Percentiles rank a stretch among this genome's conserved stretches.
These are phyloP conservation scores for Mucuna pruriens DNA, from an alignment of 306 rosid genomes.

Conservation along the genomic window DNA sequence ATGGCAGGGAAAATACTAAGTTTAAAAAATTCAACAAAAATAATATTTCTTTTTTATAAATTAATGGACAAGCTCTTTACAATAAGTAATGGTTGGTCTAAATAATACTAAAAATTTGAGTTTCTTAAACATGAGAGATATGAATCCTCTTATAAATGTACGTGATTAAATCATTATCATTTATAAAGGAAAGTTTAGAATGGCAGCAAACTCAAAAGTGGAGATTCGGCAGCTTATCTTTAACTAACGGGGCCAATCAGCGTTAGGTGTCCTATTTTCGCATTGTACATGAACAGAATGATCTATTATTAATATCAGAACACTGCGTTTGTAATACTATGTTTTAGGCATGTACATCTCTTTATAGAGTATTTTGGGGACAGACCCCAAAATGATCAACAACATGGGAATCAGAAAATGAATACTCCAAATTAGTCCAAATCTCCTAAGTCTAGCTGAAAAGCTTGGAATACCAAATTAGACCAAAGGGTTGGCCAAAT, in stretches of 20 bases:
- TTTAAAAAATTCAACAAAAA: background rate
- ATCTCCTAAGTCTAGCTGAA: background rate
- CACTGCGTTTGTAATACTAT: background rate
- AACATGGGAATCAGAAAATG: background rate
- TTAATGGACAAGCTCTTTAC: no score
- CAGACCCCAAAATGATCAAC: background rate
- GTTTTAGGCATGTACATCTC: background rate
- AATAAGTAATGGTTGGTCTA: no score
- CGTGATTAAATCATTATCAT: background rate
- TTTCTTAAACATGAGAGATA: no score
- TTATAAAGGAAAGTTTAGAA: background rate
- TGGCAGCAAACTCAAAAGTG: background rate
- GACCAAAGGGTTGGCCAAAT: constrained; percentile 33
- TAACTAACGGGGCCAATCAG: background rate
- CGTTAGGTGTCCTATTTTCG: background rate
- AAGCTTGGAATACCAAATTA: constrained; percentile 9
- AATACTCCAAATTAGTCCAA: constrained; percentile 12
- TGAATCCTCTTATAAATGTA: no score
- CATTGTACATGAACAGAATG: background rate
- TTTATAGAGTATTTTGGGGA: background rate
- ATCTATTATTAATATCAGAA: background rate
- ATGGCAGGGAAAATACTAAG: background rate
- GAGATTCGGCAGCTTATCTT: background rate
- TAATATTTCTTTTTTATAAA: background rate
- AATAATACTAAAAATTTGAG: no score